Evolutionary conservation across 257 asterid species (phyloP).

Genomic region (Nyctanthes arbortristis): DNA sequence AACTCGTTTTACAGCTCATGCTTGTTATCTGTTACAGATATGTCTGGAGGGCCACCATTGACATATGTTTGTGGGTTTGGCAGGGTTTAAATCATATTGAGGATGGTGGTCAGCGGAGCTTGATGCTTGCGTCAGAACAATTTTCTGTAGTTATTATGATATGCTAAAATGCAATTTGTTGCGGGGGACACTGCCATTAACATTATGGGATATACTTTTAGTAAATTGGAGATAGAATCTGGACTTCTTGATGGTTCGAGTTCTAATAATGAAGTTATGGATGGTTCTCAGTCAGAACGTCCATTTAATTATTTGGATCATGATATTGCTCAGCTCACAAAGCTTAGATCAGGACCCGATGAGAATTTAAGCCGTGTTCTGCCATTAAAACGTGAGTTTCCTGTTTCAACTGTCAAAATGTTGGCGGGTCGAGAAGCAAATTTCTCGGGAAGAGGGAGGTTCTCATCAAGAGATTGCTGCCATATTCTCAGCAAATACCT

Average conservation of each 20-base stretch:
- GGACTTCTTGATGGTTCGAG: conserved; percentile 49
- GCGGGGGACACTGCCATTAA: conserved; percentile 27
- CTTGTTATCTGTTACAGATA: background rate
- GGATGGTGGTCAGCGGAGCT: conserved; percentile 14
- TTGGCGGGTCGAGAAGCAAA: conserved; percentile 80
- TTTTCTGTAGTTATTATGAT: conserved; percentile 17
- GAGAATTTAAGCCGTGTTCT: conserved; percentile 42
- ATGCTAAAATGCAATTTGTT: conserved; percentile 41
- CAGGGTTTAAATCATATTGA: conserved; percentile 12
- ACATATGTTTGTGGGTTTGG: conserved; percentile 30
- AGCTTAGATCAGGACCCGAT: conserved; percentile 65
- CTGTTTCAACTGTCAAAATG: conserved; percentile 68
- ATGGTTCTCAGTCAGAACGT: conserved; percentile 21
- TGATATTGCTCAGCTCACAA: conserved; percentile 76
- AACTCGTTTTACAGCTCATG: background rate
- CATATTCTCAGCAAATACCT: conserved; percentile 71
- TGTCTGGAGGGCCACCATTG: background rate
- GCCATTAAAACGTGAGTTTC: conserved; percentile 47
- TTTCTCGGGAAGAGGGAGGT: conserved; percentile 63
- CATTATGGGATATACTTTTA: conserved; percentile 69
- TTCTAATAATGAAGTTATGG: conserved; percentile 32
- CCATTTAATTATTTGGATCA: conserved; percentile 36
- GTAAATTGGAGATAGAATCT: conserved; percentile 60
- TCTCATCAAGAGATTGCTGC: conserved; percentile 68
- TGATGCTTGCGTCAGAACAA: background rate